Conservation (phyloP, 805 yeast species). For the Helenozyma baotianmanensis region DNA sequence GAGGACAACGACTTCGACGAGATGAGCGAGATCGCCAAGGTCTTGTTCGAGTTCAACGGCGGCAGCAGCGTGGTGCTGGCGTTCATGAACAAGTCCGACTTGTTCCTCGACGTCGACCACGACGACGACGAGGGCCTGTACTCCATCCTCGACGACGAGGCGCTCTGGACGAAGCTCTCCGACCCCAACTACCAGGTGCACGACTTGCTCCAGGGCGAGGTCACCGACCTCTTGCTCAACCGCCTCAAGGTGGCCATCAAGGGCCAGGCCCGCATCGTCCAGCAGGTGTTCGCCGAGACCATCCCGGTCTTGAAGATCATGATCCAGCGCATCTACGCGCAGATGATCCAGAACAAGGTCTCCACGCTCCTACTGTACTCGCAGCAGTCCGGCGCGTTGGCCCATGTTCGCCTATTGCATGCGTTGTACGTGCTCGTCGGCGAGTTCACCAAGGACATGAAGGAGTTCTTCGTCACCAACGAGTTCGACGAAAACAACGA, state of each 20-base stretch:
- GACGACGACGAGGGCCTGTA: constrained; percentile 27
- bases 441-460: constrained; percentile 59
- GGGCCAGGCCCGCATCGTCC: constrained; percentile 69
- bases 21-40: constrained; percentile 72
- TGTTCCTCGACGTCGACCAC: constrained; percentile 49
- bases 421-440: constrained; percentile 56
- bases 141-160: constrained; percentile 38
- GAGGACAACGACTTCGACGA: constrained; percentile 60
- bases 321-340: constrained; percentile 72
- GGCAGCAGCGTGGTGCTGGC: constrained; percentile 78
- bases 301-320: constrained; percentile 65
- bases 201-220: constrained; percentile 45
- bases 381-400: constrained; percentile 55
- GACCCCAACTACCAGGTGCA: constrained; percentile 48
- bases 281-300: constrained; percentile 69
- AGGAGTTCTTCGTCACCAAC: constrained; percentile 50
- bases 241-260: constrained; percentile 53
- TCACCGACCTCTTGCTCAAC: constrained; percentile 49
- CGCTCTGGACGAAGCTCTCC: constrained; percentile 54
- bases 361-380: constrained; percentile 60
- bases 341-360: constrained; percentile 55
- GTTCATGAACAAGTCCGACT: constrained; percentile 74
- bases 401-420: constrained; percentile 74
- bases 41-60: constrained; percentile 76
- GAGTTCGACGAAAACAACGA: constrained; percentile 46